A percentile compares a stretch with the other conserved stretches of the same genome.
Conservation (phyloP, 306 rosid species). For the Cicer chorassanicum region DNA sequence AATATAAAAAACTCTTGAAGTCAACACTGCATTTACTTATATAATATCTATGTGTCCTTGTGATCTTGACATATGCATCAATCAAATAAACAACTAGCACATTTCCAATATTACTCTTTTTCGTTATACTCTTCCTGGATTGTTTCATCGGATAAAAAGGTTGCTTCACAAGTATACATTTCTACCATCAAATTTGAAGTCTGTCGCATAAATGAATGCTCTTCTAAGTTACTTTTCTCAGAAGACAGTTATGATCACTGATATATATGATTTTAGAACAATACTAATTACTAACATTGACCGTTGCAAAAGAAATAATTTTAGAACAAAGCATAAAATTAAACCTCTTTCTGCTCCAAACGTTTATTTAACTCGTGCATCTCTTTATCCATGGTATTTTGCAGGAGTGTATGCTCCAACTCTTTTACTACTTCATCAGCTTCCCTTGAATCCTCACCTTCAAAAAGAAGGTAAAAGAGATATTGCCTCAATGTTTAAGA, state of each 20-base stretch:
- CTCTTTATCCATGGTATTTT: slow-evolving; percentile 75
- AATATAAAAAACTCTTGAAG: slow-evolving; percentile 5
- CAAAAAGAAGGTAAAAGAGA: slow-evolving; percentile 27
- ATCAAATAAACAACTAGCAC: slow-evolving; percentile 27
- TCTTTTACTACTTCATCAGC: slow-evolving; percentile 67
- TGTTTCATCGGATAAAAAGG: slow-evolving; percentile 4
- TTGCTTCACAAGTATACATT: slow-evolving; percentile 26
- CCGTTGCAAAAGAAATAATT: neutral
- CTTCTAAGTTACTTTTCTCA: slow-evolving; percentile 8
- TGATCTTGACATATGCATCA: slow-evolving; percentile 12
- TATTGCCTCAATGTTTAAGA: slow-evolving; percentile 42
- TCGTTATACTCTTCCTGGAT: slow-evolving; percentile 29
- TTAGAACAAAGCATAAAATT: slow-evolving; percentile 33
- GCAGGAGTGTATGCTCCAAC: slow-evolving; percentile 71
- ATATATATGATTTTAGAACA: slow-evolving; percentile 8
- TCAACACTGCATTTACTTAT: slow-evolving; percentile 18
- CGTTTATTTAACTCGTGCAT: slow-evolving; percentile 74
- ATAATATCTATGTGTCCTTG: slow-evolving; percentile 1
- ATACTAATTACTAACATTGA: neutral
- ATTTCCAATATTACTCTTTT: slow-evolving; percentile 19
- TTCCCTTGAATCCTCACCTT: slow-evolving; percentile 64
- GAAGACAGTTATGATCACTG: slow-evolving; percentile 17
- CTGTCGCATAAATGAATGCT: neutral
- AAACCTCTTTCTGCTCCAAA: slow-evolving; percentile 87
- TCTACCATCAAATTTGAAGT: slow-evolving; percentile 5